Evolutionary conservation across 148 eudicot species (phyloP).

Genomic region (Selenicereus undatus): DNA sequence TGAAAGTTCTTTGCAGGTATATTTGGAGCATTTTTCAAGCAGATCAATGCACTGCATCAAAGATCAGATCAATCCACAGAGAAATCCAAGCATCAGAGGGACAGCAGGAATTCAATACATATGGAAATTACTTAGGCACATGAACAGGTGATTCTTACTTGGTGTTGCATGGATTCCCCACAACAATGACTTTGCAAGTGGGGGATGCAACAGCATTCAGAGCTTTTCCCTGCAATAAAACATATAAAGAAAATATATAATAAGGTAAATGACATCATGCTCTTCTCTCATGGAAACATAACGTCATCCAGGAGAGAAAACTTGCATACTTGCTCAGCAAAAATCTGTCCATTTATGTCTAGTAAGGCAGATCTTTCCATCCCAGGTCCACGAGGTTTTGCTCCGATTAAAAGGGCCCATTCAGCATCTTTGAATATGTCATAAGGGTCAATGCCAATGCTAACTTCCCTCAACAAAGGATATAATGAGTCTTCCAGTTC

Average conservation of each 20-base stretch:
- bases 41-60: conserved; percentile 82
- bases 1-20: conserved; percentile 97
- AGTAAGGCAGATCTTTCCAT: conserved; percentile 93
- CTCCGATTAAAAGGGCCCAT: conserved; percentile 98
- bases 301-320: neutral
- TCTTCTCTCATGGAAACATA: neutral
- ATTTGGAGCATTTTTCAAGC: conserved; percentile 95
- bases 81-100: neutral
- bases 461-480: conserved; percentile 90
- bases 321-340: conserved; percentile 69
- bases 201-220: conserved; percentile 93
- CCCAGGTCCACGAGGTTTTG: conserved; percentile 99
- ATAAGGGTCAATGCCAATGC: conserved; percentile 86
- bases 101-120: neutral
- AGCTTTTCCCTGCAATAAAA: conserved; percentile 71
- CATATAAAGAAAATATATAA: conserved; percentile 15
- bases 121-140: neutral
- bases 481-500: conserved; percentile 92
- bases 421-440: conserved; percentile 91
- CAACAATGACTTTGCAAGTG: conserved; percentile 84
- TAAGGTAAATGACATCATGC: neutral
- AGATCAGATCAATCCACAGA: neutral
- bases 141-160: conserved; percentile 45
- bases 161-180: conserved; percentile 99
- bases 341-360: conserved; percentile 90